phyloP scores from a whole-genome alignment of 208 protist species.

The Acanthamoeba polyphaga region DNA sequence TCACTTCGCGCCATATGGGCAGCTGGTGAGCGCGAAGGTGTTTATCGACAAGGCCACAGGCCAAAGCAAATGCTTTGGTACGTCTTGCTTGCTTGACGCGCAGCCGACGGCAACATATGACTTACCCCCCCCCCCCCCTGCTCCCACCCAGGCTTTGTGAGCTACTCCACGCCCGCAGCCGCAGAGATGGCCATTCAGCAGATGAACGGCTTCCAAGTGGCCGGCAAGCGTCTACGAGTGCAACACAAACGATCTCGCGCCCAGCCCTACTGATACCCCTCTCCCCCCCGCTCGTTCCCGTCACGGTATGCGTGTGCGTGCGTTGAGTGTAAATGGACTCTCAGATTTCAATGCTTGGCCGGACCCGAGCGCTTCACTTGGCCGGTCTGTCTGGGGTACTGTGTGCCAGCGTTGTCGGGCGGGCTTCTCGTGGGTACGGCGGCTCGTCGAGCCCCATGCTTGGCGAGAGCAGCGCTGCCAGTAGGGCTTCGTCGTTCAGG shows the following conservation, averaged over 20 bases:
- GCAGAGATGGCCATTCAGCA: constrained; percentile 79
- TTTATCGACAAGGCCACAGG: constrained; percentile 86
- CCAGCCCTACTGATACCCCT: constrained; percentile 76
- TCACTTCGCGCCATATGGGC: constrained; percentile 81
- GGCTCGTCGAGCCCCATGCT: too few species aligned
- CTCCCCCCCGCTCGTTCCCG: too few species aligned
- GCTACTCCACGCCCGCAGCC: constrained; percentile 76
- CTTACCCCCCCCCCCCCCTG: not conserved
- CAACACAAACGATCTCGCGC: constrained; percentile 76
- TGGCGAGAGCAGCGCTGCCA: too few species aligned
- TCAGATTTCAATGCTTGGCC: too few species aligned
- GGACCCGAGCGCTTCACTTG: too few species aligned
- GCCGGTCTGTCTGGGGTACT: too few species aligned
- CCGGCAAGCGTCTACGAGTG: constrained; percentile 81
- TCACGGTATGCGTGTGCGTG: too few species aligned
- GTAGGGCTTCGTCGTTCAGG: too few species aligned
- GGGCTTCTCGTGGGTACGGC: too few species aligned
- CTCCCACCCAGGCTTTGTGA: constrained; percentile 81
- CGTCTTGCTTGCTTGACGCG: not conserved
- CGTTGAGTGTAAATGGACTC: too few species aligned
- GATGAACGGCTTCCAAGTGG: constrained; percentile 82
- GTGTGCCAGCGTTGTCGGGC: too few species aligned
- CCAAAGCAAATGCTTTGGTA: constrained; percentile 86
- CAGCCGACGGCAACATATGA: not conserved
- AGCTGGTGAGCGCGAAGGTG: constrained; percentile 84